Conservation (phyloP, 2,329 filamentous ascomycete species). For the Alternaria angustiovoidea region DNA sequence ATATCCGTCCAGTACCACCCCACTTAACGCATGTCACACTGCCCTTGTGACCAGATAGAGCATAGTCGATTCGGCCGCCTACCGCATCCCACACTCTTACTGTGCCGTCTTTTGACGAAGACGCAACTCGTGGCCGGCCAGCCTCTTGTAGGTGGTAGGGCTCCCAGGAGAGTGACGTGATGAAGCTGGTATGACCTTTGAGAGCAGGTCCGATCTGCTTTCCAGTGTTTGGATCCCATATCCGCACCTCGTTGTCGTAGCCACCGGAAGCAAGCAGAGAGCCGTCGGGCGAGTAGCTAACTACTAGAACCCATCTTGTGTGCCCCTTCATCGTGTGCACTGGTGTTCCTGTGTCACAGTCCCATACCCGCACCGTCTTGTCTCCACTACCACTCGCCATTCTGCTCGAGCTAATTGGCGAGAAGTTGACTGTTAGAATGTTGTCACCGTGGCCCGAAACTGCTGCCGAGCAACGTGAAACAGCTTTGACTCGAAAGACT, state of each 20-base stretch:
- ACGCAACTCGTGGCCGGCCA: conserved; percentile 81
- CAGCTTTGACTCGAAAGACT: conserved; percentile 90
- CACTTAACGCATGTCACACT: conserved; percentile 91
- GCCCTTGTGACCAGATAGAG: conserved; percentile 86
- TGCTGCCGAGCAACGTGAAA: conserved; percentile 86
- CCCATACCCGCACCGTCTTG: conserved; percentile 90
- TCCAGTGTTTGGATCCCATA: conserved; percentile 88
- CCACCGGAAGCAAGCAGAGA: conserved; percentile 84
- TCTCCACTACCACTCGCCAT: conserved; percentile 92
- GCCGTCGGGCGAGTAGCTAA: conserved; percentile 87
- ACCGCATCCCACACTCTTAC: conserved; percentile 87
- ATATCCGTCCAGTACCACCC: conserved; percentile 78
- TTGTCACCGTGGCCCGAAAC: conserved; percentile 92
- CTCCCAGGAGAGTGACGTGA: conserved; percentile 89
- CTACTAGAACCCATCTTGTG: conserved; percentile 86
- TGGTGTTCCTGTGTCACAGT: conserved; percentile 91
- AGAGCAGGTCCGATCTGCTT: conserved; percentile 74
- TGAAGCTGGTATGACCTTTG: conserved; percentile 88
- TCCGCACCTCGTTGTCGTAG: conserved; percentile 89
- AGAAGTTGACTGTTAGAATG: conserved; percentile 87
- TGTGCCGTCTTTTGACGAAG: conserved; percentile 88
- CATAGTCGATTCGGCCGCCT: conserved; percentile 78
- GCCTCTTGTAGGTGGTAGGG: conserved; percentile 83
- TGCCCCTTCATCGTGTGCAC: conserved; percentile 87
- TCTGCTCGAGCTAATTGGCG: conserved; percentile 75